These are phyloP conservation scores for Paramyrothecium sp. DNA, from an alignment of 2,329 filamentous ascomycete species.

Conservation along the genomic window DNA sequence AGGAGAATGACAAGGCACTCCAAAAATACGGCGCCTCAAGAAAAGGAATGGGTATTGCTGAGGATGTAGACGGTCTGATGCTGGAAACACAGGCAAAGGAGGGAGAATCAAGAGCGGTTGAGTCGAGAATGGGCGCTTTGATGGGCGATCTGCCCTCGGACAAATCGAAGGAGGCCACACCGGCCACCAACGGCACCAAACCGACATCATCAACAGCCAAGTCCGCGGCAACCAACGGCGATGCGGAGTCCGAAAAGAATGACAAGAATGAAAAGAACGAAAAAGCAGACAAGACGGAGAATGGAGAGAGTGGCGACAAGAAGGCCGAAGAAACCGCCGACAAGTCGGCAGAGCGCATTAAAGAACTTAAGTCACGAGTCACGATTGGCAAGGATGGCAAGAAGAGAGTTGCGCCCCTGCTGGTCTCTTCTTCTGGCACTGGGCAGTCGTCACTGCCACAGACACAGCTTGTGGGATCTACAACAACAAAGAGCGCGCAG, in stretches of 20 bases:
- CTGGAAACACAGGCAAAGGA: constrained; percentile 91
- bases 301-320: constrained; percentile 9
- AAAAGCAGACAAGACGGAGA: constrained; percentile 42
- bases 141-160: constrained; percentile 78
- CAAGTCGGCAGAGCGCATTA: constrained; percentile 53
- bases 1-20: constrained; percentile 89
- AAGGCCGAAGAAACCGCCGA: constrained; percentile 47
- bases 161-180: constrained; percentile 49
- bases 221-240: constrained; percentile 35
- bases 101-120: constrained; percentile 82
- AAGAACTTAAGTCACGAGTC: constrained; percentile 79
- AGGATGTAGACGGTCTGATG: constrained; percentile 84
- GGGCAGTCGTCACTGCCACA: constrained; percentile 87
- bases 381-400: constrained; percentile 96
- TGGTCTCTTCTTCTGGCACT: constrained; percentile 86
- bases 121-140: constrained; percentile 95
- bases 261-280: constrained; percentile 19
- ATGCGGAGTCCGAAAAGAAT: constrained; percentile 29
- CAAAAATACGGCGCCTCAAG: constrained; percentile 89
- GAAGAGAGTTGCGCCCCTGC: constrained; percentile 87
- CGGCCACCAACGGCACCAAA: constrained; percentile 53
- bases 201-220: constrained; percentile 30
- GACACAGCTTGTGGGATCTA: constrained; percentile 79
- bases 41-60: constrained; percentile 85
- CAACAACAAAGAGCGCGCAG: constrained; percentile 59